Base-by-base conservation (phyloP, 2,329 filamentous ascomycete species). In the Cercospora sp. region DNA sequence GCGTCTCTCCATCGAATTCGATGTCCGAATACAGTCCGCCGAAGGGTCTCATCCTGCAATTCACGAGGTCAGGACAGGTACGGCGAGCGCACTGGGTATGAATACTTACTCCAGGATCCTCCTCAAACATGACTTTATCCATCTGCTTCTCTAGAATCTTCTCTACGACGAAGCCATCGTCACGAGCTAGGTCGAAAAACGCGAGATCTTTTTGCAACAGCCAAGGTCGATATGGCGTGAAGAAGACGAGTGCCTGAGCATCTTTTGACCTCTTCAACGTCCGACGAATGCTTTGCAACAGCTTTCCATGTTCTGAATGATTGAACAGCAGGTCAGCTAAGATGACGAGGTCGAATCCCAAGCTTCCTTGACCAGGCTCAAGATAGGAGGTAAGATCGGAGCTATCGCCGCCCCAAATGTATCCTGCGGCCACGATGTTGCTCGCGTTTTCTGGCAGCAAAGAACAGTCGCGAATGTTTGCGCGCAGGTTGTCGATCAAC, bases 221-320 rank as follows among this genome's bases (percentile, higher is more conserved):
- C 94, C 94, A 97, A 1, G 94, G 94, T 70, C 95, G 86, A 80
- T 98, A 97, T 20, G 92, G 94, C 0, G 94, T 97, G 82, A 97
- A 98, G 79, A 97, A 96, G 7, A 97, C 93, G 74, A 94, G 87
- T 2, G 93, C 93, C 64, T 85, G 85, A 60, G 90, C 87, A 1
- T 82, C 82, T 3, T 78, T 74, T 3, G 81, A 79, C 69, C 81
- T 84, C 73, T 85, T 86, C 74, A 97, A 80, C 16, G 90, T 91
- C 75, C 86, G 78, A 74, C 86, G 83, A 68, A 97, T 87, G 3
- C 90, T 93, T 71, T 86, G 85, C 71, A 96, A 84, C 68, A 97
- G 84, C 75, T 92, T 93, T 1, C 81, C 83, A 76, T 97, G 94
- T 82, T 97, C 93, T 4, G 89, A 91, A 78, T 97, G 93, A 68